Base-by-base conservation (phyloP, 768 basidiomycete genomes). In the Mycena floridula region DNA sequence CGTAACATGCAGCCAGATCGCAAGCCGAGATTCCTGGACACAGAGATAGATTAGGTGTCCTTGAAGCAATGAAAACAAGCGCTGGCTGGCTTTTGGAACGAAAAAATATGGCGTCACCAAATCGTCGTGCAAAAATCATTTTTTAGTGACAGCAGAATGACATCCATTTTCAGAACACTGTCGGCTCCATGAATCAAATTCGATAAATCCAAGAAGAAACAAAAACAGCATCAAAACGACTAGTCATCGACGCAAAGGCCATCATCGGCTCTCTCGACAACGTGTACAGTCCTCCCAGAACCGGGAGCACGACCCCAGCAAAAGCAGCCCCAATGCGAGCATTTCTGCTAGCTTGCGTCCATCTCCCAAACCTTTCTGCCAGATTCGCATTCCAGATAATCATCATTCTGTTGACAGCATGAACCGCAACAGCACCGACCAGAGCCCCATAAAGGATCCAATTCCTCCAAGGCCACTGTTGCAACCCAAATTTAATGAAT, bases 401-500 rank as follows among this genome's bases (percentile, higher is more conserved):
- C 5, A 65, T 62, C 37, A 65, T 52, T 0, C 89, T 90, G 48
- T 88, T 82, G 3, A 70, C 69, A 3, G 74, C 67, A 57, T 93
- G 91, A 39, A 82, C 54, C 0, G 72, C 65, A 0, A 76, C 74
- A 20, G 73, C 68, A 1, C 64, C 62, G 0, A 85, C 72, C 8
- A 93, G 72, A 0, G 75, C 81, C 1, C 68, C 59, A 53, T 93
- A 91, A 36, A 82, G 59, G 3, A 76, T 44, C 74, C 74, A 80
- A 54, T 74, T 83, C 28, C 76, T 67, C 56, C 66, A 61, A 0
- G 87, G 85, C 75, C 81, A 89, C 15, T 46, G 63, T 13, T 69
- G 67, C 28, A 91, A 60, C 3, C 77, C 85, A 5, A 75, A 70
- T 57, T 91, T 90, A 45, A 92, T 86, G 58, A 82, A 91, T 50